Percentiles rank a stretch among this genome's conserved stretches.
These are phyloP conservation scores for Sugiyamaella smithiae DNA, from an alignment of 805 yeast species.

Conservation along the genomic window DNA sequence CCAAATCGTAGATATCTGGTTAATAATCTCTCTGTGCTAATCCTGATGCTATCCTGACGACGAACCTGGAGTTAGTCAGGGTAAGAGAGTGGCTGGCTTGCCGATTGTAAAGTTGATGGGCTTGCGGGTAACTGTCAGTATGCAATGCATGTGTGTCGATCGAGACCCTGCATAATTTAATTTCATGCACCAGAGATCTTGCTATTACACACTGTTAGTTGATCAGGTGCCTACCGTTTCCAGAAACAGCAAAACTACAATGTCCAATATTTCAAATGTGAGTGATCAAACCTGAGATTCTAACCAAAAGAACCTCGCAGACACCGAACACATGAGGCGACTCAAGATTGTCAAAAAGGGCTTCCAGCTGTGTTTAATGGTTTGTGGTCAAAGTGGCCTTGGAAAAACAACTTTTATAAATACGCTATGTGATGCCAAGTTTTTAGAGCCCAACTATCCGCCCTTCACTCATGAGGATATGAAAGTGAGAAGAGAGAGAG, in stretches of 20 bases:
- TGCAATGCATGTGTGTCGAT: slow-evolving; percentile 3
- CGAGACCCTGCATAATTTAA: slow-evolving; percentile 3
- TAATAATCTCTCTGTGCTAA: no score
- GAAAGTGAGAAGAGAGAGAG: not conserved
- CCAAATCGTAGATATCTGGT: no score
- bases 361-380: slow-evolving; percentile 42
- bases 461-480: not conserved
- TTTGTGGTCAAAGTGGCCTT: slow-evolving; percentile 69
- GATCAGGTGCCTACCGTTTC: no score
- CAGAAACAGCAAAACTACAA: no score
- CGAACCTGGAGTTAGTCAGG: no score
- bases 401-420: slow-evolving; percentile 77
- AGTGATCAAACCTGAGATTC: no score
- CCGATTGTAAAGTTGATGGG: not conserved
- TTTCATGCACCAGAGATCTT: no score
- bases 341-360: slow-evolving; percentile 65
- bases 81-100: not conserved
- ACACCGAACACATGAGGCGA: slow-evolving; percentile 39
- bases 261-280: slow-evolving; percentile 1
- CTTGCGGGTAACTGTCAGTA: slow-evolving; percentile 1
- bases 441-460: slow-evolving; percentile 5
- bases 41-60: no score
- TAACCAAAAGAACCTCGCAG: not conserved
- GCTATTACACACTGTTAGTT: no score
- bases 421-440: slow-evolving; percentile 50